Percentiles rank a stretch among this genome's conserved stretches.
phyloP scores from a whole-genome alignment of 176 grass and related monocot genomes.

The Aegilops tauschii region DNA sequence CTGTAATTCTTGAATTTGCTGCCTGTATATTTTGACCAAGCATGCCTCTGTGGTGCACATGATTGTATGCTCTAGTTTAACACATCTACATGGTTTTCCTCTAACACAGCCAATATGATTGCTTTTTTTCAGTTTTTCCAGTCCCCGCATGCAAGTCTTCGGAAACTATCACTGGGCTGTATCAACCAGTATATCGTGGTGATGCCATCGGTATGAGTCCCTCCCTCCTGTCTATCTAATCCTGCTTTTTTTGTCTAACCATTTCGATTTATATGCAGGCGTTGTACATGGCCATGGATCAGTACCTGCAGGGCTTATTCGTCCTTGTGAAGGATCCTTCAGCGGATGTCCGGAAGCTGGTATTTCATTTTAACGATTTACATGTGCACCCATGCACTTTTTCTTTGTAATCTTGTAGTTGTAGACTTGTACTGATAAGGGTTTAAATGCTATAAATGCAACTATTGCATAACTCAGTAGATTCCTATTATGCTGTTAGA shows the following conservation, averaged over 20 bases:
- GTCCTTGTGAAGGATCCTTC: constrained; percentile 79
- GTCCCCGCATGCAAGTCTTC: constrained; percentile 75
- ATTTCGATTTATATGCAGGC: constrained; percentile 48
- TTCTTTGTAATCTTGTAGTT: constrained; percentile 30
- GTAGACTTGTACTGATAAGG: neutral
- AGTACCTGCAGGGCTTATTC: constrained; percentile 95
- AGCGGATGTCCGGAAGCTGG: constrained; percentile 92
- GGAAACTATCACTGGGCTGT: constrained; percentile 86
- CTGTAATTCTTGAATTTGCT: constrained; percentile 12
- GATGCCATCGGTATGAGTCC: constrained; percentile 71
- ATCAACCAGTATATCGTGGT: constrained; percentile 92
- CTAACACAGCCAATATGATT: neutral
- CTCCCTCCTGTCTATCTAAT: constrained; percentile 5
- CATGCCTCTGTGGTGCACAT: neutral
- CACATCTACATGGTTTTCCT: neutral
- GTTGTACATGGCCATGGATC: constrained; percentile 91
- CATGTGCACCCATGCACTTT: neutral
- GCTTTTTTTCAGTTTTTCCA: constrained; percentile 70
- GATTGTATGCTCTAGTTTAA: neutral
- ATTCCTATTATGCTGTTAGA: neutral
- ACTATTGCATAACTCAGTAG: neutral
- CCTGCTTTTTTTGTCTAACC: constrained; percentile 6
- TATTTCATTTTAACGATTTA: constrained; percentile 20
- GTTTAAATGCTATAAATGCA: constrained; percentile 22
- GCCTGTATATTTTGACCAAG: constrained; percentile 5